Percentiles rank a stretch among this genome's conserved stretches.
These are phyloP conservation scores for Raphidocelis subcapitata DNA, from an alignment of 139 green algal species.

Conservation along the genomic window DNA sequence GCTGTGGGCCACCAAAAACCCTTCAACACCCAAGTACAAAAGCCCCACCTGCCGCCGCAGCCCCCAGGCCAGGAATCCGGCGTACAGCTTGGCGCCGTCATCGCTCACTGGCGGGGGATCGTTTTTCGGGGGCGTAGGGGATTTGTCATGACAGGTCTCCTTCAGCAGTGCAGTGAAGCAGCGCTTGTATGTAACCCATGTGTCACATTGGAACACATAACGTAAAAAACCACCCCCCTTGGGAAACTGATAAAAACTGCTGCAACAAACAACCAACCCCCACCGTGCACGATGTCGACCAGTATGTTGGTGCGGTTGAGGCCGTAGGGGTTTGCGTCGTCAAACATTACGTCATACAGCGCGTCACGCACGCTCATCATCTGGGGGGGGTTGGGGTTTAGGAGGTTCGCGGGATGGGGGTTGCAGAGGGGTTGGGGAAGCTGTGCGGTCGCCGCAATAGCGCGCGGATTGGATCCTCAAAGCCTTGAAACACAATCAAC, in stretches of 20 bases:
- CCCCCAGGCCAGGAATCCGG: slow-evolving; percentile 18
- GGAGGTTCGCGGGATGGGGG: too few species aligned
- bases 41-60: slow-evolving; percentile 18
- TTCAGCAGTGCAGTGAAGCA: neutral
- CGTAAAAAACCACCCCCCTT: neutral
- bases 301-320: slow-evolving; percentile 10
- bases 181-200: neutral
- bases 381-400: too few species aligned
- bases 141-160: too few species aligned
- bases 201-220: neutral
- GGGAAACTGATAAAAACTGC: neutral
- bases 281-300: slow-evolving; percentile 26
- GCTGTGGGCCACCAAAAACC: too few species aligned
- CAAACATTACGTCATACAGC: slow-evolving; percentile 31
- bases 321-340: slow-evolving; percentile 13
- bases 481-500: too few species aligned
- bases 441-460: too few species aligned
- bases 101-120: neutral
- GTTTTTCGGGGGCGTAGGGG: too few species aligned
- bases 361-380: slow-evolving; percentile 28
- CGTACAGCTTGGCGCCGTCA: slow-evolving; percentile 17
- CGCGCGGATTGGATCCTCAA: too few species aligned
- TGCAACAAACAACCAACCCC: slow-evolving; percentile 2
- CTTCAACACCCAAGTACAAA: too few species aligned
- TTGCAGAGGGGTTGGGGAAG: too few species aligned